Percentiles rank a stretch among this genome's conserved stretches.
phyloP scores from a whole-genome alignment of 176 grass and related monocot species.

The Canna indica region DNA sequence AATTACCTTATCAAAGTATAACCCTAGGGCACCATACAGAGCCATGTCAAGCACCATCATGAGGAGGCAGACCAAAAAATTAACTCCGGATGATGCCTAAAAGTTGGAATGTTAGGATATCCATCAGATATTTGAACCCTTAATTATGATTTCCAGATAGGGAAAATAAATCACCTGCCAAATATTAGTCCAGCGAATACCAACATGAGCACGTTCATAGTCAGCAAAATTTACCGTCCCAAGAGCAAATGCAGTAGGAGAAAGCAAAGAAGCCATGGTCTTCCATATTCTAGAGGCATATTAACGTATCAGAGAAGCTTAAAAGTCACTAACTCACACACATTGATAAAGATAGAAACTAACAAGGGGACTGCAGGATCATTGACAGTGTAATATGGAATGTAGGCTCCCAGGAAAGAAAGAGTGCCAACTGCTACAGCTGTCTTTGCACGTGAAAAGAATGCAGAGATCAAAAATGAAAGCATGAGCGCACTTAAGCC shows the following conservation, averaged over 20 bases:
- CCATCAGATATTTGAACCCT: neutral
- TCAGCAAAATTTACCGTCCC: constrained; percentile 51
- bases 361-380: constrained; percentile 36
- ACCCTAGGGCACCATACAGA: constrained; percentile 29
- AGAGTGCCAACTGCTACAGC: constrained; percentile 43
- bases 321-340: neutral
- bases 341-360: constrained; percentile 11
- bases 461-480: constrained; percentile 38
- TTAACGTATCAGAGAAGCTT: neutral
- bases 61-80: constrained; percentile 33
- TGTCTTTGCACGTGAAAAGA: constrained; percentile 46
- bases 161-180: constrained; percentile 37
- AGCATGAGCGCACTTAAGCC: constrained; percentile 38
- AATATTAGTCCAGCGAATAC: constrained; percentile 41
- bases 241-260: constrained; percentile 41
- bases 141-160: constrained; percentile 1
- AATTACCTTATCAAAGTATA: constrained; percentile 47
- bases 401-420: constrained; percentile 38
- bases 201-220: constrained; percentile 49
- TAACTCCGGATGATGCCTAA: constrained; percentile 41
- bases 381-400: constrained; percentile 45
- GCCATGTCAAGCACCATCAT: constrained; percentile 37
- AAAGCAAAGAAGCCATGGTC: constrained; percentile 39
- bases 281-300: constrained; percentile 31
- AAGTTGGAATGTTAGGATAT: constrained; percentile 11